Conservation (phyloP, 1,284 basidiomycete species). For the Cerrena zonata region DNA sequence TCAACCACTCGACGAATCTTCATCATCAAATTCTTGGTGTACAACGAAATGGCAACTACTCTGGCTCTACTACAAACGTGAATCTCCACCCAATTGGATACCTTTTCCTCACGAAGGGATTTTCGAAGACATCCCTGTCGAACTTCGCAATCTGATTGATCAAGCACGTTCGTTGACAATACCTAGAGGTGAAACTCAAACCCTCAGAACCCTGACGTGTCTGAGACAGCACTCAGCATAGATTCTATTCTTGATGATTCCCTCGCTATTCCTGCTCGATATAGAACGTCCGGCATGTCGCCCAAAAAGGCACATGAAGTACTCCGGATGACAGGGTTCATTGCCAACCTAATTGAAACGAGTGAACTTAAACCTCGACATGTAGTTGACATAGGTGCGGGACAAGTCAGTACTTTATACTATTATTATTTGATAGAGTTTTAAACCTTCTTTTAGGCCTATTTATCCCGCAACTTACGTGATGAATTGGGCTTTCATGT, state of each 20-base stretch:
- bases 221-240: background rate
- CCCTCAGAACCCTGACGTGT: background rate
- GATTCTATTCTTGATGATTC: background rate
- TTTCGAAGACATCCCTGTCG: constrained; percentile 8
- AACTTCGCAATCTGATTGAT: constrained; percentile 11
- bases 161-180: constrained; percentile 3
- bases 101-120: background rate
- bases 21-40: background rate
- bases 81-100: background rate
- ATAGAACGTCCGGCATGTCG: constrained; percentile 35
- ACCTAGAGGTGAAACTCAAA: no score
- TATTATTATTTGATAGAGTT: background rate
- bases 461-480: constrained; percentile 41
- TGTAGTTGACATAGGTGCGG: constrained; percentile 48
- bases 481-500: constrained; percentile 34
- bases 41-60: constrained; percentile 16
- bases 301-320: constrained; percentile 55
- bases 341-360: constrained; percentile 24
- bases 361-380: constrained; percentile 21
- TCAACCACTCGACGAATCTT: background rate
- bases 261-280: background rate
- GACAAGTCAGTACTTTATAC: constrained; percentile 36
- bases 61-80: constrained; percentile 20
- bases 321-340: constrained; percentile 37
- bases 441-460: constrained; percentile 31